phyloP scores from a whole-genome alignment of 352 stramenopile genomes.

The Phytophthora citricola region DNA sequence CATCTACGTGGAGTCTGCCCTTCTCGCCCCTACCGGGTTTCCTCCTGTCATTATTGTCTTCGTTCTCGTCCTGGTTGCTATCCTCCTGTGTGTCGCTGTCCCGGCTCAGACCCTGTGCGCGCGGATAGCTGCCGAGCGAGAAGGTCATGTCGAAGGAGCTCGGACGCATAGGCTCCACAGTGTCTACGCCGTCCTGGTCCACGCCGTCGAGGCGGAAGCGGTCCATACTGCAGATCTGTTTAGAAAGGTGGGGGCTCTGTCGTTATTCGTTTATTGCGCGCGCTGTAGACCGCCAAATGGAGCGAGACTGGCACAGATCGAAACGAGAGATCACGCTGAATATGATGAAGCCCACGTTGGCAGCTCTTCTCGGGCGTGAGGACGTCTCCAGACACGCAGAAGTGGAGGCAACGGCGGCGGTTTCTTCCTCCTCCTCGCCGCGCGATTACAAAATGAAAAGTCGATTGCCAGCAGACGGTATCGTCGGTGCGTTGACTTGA shows the following conservation, averaged over 20 bases:
- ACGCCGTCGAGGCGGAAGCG: conserved; percentile 84
- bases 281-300: conserved; percentile 4
- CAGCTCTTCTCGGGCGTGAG: conserved; percentile 1
- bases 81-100: conserved; percentile 36
- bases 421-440: conserved; percentile 24
- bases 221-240: conserved; percentile 59
- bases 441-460: conserved; percentile 24
- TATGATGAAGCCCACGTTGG: not conserved
- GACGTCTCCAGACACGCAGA: conserved; percentile 17
- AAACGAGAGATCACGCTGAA: conserved; percentile 3
- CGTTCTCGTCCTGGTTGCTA: conserved; percentile 29
- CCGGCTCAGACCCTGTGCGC: conserved; percentile 27
- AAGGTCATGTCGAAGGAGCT: conserved; percentile 92
- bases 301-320: conserved; percentile 3
- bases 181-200: conserved; percentile 78
- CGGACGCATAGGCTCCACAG: conserved; percentile 84
- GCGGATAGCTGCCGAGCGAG: conserved; percentile 66
- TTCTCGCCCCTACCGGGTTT: conserved; percentile 45
- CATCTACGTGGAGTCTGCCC: conserved; percentile 54
- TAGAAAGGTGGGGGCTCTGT: not conserved
- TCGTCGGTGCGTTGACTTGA: conserved; percentile 29
- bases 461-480: conserved; percentile 18
- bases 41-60: conserved; percentile 27
- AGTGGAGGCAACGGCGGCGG: conserved; percentile 5
- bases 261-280: conserved; percentile 5